Conservation (phyloP, 2,329 filamentous ascomycete species). For the Talaromyces sp. region DNA sequence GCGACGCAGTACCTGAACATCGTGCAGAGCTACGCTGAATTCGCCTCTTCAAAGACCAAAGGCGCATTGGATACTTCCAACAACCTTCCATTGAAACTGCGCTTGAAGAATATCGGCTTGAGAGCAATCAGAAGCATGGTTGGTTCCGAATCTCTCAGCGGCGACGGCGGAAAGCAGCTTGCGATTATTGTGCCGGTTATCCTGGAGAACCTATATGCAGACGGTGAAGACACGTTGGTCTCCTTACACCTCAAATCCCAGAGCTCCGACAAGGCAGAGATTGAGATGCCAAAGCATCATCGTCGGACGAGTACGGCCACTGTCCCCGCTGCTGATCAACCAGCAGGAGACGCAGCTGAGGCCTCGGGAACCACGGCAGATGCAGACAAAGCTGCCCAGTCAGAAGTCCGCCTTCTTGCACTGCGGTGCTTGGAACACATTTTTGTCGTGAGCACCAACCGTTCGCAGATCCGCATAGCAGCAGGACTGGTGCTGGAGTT, state of each 20-base stretch:
- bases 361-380: slow-evolving; percentile 76
- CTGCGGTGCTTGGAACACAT: slow-evolving; percentile 82
- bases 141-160: slow-evolving; percentile 69
- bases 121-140: slow-evolving; percentile 77
- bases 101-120: slow-evolving; percentile 69
- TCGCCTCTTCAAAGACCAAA: slow-evolving; percentile 60
- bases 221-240: slow-evolving; percentile 57
- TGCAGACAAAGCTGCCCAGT: slow-evolving; percentile 81
- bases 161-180: slow-evolving; percentile 70
- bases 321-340: slow-evolving; percentile 64
- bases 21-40: slow-evolving; percentile 70
- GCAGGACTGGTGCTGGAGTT: slow-evolving; percentile 71
- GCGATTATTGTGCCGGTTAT: slow-evolving; percentile 76
- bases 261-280: slow-evolving; percentile 55
- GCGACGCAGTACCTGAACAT: slow-evolving; percentile 76
- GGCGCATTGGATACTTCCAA: slow-evolving; percentile 43
- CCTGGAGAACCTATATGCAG: slow-evolving; percentile 75
- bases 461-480: slow-evolving; percentile 72
- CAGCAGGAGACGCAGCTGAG: slow-evolving; percentile 58
- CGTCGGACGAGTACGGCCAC: slow-evolving; percentile 76
- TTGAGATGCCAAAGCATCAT: slow-evolving; percentile 55
- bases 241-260: slow-evolving; percentile 62
- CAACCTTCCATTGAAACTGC: slow-evolving; percentile 63
- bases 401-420: slow-evolving; percentile 78
- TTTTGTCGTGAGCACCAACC: slow-evolving; percentile 69